A percentile compares a stretch with the other conserved stretches of the same genome.
phyloP scores from a whole-genome alignment of 495 filamentous ascomycete species.

The Parachaetomium inaequale region DNA sequence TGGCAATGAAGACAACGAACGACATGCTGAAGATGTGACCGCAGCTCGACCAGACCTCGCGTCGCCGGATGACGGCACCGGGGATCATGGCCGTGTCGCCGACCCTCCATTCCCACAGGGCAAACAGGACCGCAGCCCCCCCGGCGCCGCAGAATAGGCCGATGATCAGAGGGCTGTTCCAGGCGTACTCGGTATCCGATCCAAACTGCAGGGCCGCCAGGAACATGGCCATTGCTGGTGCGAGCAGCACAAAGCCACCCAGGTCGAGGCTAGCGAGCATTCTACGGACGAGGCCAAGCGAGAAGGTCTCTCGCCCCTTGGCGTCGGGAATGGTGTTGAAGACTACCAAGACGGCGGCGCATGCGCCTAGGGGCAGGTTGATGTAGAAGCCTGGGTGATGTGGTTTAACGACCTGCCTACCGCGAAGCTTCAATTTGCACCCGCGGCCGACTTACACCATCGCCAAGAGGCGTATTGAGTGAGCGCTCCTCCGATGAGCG shows the following conservation, averaged over 20 bases:
- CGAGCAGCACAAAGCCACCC: not conserved
- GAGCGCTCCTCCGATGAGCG: not conserved
- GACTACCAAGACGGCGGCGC: not conserved
- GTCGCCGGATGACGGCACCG: not conserved
- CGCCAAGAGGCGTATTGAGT: slow-evolving; percentile 1
- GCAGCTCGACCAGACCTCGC: slow-evolving; percentile 1
- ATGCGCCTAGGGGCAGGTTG: not conserved
- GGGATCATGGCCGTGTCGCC: not conserved
- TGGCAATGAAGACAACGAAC: not conserved
- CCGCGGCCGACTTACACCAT: not conserved
- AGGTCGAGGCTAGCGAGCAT: not conserved
- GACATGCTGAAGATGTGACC: not conserved
- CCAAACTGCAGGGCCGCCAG: not conserved
- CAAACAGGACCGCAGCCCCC: not conserved
- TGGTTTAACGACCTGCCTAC: not conserved
- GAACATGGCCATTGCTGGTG: not conserved
- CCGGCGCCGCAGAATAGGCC: not conserved
- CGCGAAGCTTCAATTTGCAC: not conserved
- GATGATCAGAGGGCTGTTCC: not conserved
- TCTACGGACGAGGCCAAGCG: not conserved
- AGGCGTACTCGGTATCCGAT: not conserved
- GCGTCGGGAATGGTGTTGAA: not conserved
- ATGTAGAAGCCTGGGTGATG: not conserved
- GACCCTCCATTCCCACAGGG: not conserved
- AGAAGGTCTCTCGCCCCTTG: not conserved